These are phyloP conservation scores for Globisporangium paddicum DNA, from an alignment of 352 stramenopile species.

Conservation along the genomic window DNA sequence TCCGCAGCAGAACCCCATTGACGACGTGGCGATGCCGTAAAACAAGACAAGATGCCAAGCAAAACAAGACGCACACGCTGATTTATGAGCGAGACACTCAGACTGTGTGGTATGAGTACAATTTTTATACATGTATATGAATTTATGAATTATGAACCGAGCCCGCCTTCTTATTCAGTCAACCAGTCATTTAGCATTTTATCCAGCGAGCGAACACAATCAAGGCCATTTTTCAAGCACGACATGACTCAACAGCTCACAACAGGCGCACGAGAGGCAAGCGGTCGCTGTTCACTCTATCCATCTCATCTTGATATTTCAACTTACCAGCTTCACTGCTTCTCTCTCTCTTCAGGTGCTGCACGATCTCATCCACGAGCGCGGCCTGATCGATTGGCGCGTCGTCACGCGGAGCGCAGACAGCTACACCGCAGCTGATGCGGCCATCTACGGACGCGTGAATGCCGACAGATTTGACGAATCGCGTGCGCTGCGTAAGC, in stretches of 20 bases:
- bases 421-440: background rate
- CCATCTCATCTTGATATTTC: background rate
- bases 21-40: constrained; percentile 1
- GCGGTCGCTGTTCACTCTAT: background rate
- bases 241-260: background rate
- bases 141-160: too few species aligned
- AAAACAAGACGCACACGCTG: background rate
- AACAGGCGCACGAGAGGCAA: constrained; percentile 5
- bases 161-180: background rate
- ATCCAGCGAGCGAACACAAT: background rate
- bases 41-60: background rate
- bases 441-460: constrained; percentile 29
- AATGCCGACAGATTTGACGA: constrained; percentile 26
- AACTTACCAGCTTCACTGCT: background rate
- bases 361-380: constrained; percentile 34
- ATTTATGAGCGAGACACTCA: background rate
- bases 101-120: too few species aligned
- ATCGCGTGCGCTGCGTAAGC: constrained; percentile 33
- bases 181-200: background rate
- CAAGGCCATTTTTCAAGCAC: background rate
- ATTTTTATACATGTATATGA: too few species aligned
- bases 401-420: constrained; percentile 12
- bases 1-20: background rate
- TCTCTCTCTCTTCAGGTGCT: constrained; percentile 26
- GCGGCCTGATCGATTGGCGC: constrained; percentile 30